phyloP scores from a whole-genome alignment of 495 filamentous ascomycete genomes.

The Pseudomonodictys pantanalensis region DNA sequence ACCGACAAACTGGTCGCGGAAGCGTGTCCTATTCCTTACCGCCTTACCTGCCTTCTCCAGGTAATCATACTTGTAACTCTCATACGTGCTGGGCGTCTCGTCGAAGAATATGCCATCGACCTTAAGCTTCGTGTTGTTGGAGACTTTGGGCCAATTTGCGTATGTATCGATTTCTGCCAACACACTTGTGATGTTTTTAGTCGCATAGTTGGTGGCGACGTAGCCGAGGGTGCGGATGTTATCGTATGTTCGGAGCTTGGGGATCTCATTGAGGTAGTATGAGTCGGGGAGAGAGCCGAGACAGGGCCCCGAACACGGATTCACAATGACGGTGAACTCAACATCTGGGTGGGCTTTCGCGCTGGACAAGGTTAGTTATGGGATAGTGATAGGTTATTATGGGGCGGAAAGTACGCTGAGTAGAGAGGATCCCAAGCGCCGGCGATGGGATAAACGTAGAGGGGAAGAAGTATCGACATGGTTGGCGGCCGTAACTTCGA shows the following conservation, averaged over 20 bases:
- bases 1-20: conserved; percentile 20
- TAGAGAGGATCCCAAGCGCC: conserved; percentile 32
- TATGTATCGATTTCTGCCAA: conserved; percentile 24
- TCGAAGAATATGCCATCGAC: conserved; percentile 33
- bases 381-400: background rate
- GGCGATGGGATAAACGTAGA: conserved; percentile 28
- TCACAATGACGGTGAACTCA: conserved; percentile 30
- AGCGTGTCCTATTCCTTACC: conserved; percentile 34
- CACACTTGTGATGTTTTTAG: conserved; percentile 11
- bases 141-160: conserved; percentile 14
- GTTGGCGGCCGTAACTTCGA: background rate
- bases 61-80: conserved; percentile 33
- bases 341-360: conserved; percentile 18
- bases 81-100: conserved; percentile 34
- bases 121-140: conserved; percentile 20
- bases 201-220: conserved; percentile 27
- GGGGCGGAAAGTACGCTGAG: conserved; percentile 10
- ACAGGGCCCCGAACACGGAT: conserved; percentile 30
- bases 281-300: conserved; percentile 23
- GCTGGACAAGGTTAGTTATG: background rate
- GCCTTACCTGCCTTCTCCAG: conserved; percentile 35
- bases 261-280: conserved; percentile 27
- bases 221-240: conserved; percentile 31
- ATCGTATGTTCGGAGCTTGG: conserved; percentile 16
- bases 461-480: conserved; percentile 28